A percentile compares a stretch with the other conserved stretches of the same genome.
These are phyloP conservation scores for Phylloporus rhodoxanthus DNA, from an alignment of 768 basidiomycete species.

Conservation along the genomic window DNA sequence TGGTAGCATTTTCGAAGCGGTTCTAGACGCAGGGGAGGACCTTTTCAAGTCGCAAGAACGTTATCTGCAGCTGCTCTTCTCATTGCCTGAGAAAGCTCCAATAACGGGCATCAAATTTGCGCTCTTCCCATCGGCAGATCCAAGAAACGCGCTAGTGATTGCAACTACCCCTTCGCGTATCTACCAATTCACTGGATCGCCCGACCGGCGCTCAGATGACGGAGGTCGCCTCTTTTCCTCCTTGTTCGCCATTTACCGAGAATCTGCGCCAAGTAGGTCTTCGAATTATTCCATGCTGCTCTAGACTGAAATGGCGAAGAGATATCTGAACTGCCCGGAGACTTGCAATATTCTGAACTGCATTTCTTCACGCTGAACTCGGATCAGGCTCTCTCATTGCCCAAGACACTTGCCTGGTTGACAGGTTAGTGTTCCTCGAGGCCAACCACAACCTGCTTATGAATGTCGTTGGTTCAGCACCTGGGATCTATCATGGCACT, in stretches of 20 bases:
- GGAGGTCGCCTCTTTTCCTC: constrained; percentile 67
- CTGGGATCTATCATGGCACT: constrained; percentile 83
- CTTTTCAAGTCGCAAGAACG: constrained; percentile 88
- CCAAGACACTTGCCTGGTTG: constrained; percentile 83
- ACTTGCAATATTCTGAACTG: constrained; percentile 68
- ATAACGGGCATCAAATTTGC: constrained; percentile 85
- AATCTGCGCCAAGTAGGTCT: constrained; percentile 71
- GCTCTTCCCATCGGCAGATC: constrained; percentile 59
- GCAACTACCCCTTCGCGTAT: constrained; percentile 83
- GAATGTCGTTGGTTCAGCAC: constrained; percentile 40
- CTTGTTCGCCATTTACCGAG: constrained; percentile 69
- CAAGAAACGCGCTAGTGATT: constrained; percentile 62
- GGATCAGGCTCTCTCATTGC: constrained; percentile 62
- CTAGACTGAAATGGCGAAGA: constrained; percentile 44
- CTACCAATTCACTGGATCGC: constrained; percentile 78
- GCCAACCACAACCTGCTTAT: constrained; percentile 1
- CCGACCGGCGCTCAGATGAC: constrained; percentile 68
- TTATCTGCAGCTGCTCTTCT: constrained; percentile 66
- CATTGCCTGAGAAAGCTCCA: constrained; percentile 73
- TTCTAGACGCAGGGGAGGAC: constrained; percentile 87
- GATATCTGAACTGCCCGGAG: constrained; percentile 86
- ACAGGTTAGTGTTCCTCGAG: constrained; percentile 50
- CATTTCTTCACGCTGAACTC: constrained; percentile 72
- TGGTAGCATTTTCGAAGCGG: constrained; percentile 82
- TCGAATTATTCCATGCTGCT: not conserved